Evolutionary conservation across 108 stramenopile species (phyloP), one percentile per base, ranked within the genome.

Genomic region (Nitzschia sp.): DNA sequence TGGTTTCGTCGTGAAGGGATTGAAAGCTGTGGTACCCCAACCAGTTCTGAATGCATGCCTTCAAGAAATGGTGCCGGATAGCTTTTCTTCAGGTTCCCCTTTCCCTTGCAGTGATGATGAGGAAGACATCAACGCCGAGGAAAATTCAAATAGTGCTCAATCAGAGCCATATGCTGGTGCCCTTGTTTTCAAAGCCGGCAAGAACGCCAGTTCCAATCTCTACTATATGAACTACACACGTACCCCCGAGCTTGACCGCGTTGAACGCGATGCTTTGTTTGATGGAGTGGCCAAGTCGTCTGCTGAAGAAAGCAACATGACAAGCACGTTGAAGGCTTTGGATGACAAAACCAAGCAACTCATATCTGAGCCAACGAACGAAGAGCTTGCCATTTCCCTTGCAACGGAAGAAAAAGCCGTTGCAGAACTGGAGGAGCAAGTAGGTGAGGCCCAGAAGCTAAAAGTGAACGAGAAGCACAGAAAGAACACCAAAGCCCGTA

Each of bases 141-240:
- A 62, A 22, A 19, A 76, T 59, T 40, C 69, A 7, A 58, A 46
- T 0, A 67, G 46, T 37, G 44, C 40, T n/a, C 53, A 39, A 19
- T 52, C 61, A 2, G 80, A 83, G 60, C 76, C 76, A 15, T 87
- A 71, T 51, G 51, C 82, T 10, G 85, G 78, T 6, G 84, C 87
- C 9, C 69, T 90, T 22, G 69, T 68, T 20, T 66, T 85, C 74
- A 93, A 93, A 61, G 76, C 67, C 38, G 91, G 87, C 0, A 72
- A 81, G 15, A 88, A 75, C 65, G 58, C 69, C 44, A 80, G 78
- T 57, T 82, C 82, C 43, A 76, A 51, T 25, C 69, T 93, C 15
- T 93, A 93, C 77, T 90, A 83, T 66, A 80, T 87, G 24, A 83
- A 90, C 70, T 75, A 93, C 67, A 78, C 69, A 38, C 83, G 90